Evolutionary conservation across 768 basidiomycete species (phyloP), one percentile per base, ranked within the genome.

Genomic region (Tricholoma bakamatsutake): DNA sequence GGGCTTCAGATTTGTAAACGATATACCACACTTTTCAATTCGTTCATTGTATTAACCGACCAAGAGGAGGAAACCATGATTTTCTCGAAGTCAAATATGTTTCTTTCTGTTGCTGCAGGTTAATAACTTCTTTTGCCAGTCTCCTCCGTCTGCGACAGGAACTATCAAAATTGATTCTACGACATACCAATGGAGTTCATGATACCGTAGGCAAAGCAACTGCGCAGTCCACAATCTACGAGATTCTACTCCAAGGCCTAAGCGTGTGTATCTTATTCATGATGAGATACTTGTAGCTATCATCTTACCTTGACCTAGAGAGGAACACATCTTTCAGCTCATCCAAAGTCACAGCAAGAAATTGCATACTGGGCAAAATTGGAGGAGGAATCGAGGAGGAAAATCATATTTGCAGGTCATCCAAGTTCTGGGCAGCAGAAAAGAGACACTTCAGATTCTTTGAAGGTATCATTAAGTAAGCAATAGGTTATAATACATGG

Each of bases 41-140:
- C 88, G 2, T 84, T 94, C 59, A 83, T 95, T 18, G 80, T 83
- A 28, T 72, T 99, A 59, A 91, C 90, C 3, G 81, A 80, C 37
- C 87, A 90, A 57, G 87, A 84, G 40, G 93, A 97, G 61, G 95
- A 97, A 67, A 91, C 91, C 8, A 97, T 98, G 94, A 89, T 98
- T 47, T 97, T 97, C 65, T 84, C 88, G 21, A 94, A 94, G 96
- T 96, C 65, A 61, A 84, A 66, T 30, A 9, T 12, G 17, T 50
- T 35, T 30, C n/a, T 35, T 42, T 33, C 8, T 24, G 12, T 4
- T 31, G 2, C 45, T 18, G 31, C 10, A 4, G 48, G 52, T 54
- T 17, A n/a, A 17, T 39, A 24, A 42, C 34, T 31, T 1, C 47
- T 51, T 39, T 53, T 53, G 50, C 10, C 57, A 98, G 96, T 65